Evolutionary conservation across 2,329 filamentous ascomycete species (phyloP), one percentile per base, ranked within the genome.

Genomic region (Biscogniauxia marginata): DNA sequence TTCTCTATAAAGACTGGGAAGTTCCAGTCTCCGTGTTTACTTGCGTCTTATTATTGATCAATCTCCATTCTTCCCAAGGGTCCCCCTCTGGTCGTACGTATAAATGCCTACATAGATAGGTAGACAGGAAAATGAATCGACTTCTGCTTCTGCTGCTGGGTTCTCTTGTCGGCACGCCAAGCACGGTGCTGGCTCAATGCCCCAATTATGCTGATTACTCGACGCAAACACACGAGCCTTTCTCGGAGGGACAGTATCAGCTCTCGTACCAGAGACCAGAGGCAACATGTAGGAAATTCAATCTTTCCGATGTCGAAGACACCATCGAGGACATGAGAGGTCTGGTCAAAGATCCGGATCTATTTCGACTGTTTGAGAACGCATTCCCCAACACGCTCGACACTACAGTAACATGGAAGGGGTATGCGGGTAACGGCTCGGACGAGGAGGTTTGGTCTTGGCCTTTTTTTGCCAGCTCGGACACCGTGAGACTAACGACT

Each of bases 211-310:
- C 79, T 18, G 70, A 74, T 48, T 89, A 88, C 71, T 78, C 87
- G 1, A 77, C 75, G 59, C 70, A 79, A 54, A 74, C 72, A 4
- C 89, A 93, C 70, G 76, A 80, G 34, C 93, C 93, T 1, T 85
- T 86, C 65, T 96, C 90, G 62, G 74, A 82, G n/a, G 93, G 93
- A 11, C 85, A 84, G 7, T 83, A 95, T 69, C 78, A 84, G 55
- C 84, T 96, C 7, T 88, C 91, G 1, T 96, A 83, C 71, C 91
- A 96, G 76, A 84, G 93, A 23, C 93, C 93, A 0, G 81, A 81
- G 1, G 77, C 82, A 51, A 81, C 84, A 65, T 97, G 93, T 71
- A 88, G 93, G 51, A 96, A 90, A 1, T 96, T 95, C 77, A 84
- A 84, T 59, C 90, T 90, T 2, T 81, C 86, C 2, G 80, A 85